A percentile compares a stretch with the other conserved stretches of the same genome.
Conservation (phyloP, 2,329 filamentous ascomycete genomes). For the Fusarium nanum region DNA sequence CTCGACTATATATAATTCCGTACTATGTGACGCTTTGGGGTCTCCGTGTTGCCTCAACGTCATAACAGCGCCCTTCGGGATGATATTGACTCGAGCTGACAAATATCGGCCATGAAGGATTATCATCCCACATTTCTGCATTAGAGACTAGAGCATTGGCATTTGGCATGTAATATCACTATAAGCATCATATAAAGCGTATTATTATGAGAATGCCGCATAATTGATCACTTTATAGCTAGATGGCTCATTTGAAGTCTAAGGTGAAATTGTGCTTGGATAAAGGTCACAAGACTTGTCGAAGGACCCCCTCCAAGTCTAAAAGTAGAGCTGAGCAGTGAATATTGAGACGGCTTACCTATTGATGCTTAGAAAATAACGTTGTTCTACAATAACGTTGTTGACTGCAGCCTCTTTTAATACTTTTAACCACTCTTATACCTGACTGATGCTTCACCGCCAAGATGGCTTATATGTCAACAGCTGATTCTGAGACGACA, state of each 20-base stretch:
- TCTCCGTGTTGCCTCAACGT: not conserved
- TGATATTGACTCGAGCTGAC: slow-evolving; percentile 8
- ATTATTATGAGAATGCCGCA: too few species aligned
- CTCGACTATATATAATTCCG: not conserved
- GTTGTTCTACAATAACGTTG: not conserved
- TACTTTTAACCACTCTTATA: too few species aligned
- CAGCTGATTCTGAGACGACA: too few species aligned
- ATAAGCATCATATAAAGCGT: too few species aligned
- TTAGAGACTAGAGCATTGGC: not conserved
- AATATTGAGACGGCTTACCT: not conserved
- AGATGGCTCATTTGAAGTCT: too few species aligned
- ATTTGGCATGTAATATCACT: too few species aligned
- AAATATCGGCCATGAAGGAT: slow-evolving; percentile 5
- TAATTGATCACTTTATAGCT: too few species aligned
- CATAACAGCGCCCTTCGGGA: slow-evolving; percentile 4
- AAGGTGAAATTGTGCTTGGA: too few species aligned
- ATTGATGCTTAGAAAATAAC: not conserved
- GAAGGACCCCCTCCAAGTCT: not conserved
- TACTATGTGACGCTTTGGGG: too few species aligned
- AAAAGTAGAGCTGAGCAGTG: not conserved
- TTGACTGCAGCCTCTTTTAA: not conserved
- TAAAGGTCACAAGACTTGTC: not conserved
- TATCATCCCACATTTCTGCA: not conserved
- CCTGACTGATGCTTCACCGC: too few species aligned
- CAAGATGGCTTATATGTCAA: too few species aligned